These are phyloP conservation scores for Parietichytrium sp. DNA, from an alignment of 108 stramenopile genomes.

Conservation along the genomic window DNA sequence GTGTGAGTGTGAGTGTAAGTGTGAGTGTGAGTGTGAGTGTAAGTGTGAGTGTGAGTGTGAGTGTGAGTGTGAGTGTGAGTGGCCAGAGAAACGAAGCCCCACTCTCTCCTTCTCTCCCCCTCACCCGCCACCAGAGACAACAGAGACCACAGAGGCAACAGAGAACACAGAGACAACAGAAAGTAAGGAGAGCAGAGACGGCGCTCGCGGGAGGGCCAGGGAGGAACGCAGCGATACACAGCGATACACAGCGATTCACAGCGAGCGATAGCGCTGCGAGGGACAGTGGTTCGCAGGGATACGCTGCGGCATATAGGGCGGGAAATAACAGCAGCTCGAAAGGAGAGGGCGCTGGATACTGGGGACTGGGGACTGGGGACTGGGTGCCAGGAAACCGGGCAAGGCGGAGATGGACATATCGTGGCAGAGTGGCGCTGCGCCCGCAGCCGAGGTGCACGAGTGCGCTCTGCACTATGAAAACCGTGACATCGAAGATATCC, in stretches of 20 bases:
- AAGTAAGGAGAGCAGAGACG: background rate
- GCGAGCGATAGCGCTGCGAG: background rate
- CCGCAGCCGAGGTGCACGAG: background rate
- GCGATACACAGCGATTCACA: background rate
- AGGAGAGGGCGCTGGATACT: background rate
- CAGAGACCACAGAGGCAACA: too few relatives aligned
- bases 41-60: too few relatives aligned
- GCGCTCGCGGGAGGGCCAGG: background rate
- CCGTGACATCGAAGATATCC: conserved; percentile 17
- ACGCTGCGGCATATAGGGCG: background rate
- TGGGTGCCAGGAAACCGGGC: background rate
- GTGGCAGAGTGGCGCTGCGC: conserved; percentile 27
- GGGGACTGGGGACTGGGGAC: background rate
- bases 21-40: too few relatives aligned
- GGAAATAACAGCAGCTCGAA: background rate
- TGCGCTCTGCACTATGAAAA: conserved; percentile 36
- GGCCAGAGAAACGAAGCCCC: too few relatives aligned
- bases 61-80: too few relatives aligned
- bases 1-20: too few relatives aligned
- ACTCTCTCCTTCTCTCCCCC: too few relatives aligned
- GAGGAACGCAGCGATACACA: background rate
- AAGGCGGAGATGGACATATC: conserved; percentile 8
- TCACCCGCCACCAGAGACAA: too few relatives aligned
- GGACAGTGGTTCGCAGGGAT: background rate
- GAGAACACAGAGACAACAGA: background rate